Conservation (phyloP, 768 basidiomycete genomes). For the Suillus bovinus region DNA sequence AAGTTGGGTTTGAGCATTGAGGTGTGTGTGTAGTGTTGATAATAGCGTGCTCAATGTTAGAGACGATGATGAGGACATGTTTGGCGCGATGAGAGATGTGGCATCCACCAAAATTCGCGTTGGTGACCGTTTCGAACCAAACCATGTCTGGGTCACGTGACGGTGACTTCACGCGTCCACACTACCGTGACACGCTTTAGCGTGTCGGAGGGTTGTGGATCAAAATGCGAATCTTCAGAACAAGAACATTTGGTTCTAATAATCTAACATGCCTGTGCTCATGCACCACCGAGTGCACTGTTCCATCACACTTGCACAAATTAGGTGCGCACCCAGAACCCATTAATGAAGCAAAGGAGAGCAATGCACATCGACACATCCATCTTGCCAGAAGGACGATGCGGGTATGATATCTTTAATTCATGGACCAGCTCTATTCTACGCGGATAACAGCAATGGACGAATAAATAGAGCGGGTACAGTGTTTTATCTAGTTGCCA, state of each 20-base stretch:
- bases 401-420: slow-evolving; percentile 11
- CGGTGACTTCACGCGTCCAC: slow-evolving; percentile 3
- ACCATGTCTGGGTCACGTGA: slow-evolving; percentile 1
- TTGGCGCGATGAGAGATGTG: slow-evolving; percentile 5
- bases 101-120: slow-evolving; percentile 1
- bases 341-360: not conserved
- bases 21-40: slow-evolving; percentile 73
- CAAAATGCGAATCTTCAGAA: not conserved
- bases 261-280: not conserved
- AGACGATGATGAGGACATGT: slow-evolving; percentile 29
- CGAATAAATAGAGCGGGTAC: slow-evolving; percentile 9
- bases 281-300: not conserved
- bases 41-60: slow-evolving; percentile 62
- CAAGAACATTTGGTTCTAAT: not conserved
- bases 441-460: slow-evolving; percentile 6
- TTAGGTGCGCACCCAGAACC: not conserved
- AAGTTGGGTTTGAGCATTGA: slow-evolving; percentile 79
- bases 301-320: not conserved
- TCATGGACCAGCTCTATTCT: slow-evolving; percentile 17
- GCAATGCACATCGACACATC: not conserved
- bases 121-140: slow-evolving; percentile 4
- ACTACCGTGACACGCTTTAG: not conserved
- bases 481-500: slow-evolving; percentile 33
- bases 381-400: not conserved
- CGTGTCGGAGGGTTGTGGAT: not conserved